Base-by-base conservation (phyloP, 768 basidiomycete species). In the Amanita pseudoporphyria region DNA sequence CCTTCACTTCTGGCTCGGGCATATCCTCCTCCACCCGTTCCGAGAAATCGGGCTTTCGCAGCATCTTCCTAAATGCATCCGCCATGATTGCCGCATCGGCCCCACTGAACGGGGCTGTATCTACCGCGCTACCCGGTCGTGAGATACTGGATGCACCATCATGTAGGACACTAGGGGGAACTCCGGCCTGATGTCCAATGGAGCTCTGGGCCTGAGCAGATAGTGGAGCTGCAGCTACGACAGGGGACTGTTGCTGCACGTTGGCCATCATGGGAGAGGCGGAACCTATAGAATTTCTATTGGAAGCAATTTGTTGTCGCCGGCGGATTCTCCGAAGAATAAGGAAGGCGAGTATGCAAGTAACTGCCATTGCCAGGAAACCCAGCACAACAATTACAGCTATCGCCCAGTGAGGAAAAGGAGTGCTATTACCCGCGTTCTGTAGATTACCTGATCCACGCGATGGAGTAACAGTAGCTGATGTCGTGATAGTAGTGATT, bases 31-130 rank as follows among this genome's bases (percentile, higher is more conserved):
- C 85, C 12, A 81, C 74, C 47, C 73, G 62, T 16, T 65, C 77
- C n/a, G 82, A 75, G 64, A 93, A 94, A 61, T 90, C 89, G 9
- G 92, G 91, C 63, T 91, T 91, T 62, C 91, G 76, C 60, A 95
- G 70, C 55, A 86, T 87, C 63, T 85, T 81, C 58, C 92, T 74
- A 68, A 94, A 95, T 5, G 92, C 92, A 68, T 90, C 84, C 35
- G 91, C 90, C 81, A 94, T 88, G 62, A 92, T 87, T 33, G 87
- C 88, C 47, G 92, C 92, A 64, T 95, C 91, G 18, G 85, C 82
- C 16, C 79, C 82, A 39, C 82, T 84, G 66, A 93, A 84, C 9
- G 81, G 84, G 9, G 78, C 86, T 37, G 78, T 70, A 47, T 82
- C 81, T 47, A 79, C 78, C 41, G 74, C 70, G 35, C 78, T 79